phyloP scores from a whole-genome alignment of 306 rosid genomes.

The Corylus americana region DNA sequence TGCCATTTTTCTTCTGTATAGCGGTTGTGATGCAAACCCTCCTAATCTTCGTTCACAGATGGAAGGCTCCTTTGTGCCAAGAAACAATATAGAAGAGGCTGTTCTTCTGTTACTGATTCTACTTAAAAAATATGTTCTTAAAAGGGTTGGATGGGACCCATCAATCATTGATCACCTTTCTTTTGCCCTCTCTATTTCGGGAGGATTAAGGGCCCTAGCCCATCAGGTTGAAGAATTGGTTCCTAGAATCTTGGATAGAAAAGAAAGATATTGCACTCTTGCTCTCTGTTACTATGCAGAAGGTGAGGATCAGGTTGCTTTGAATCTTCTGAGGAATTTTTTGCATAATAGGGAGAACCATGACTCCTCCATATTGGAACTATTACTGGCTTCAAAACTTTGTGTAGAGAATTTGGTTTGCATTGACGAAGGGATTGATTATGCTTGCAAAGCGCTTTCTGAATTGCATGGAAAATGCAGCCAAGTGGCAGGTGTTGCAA shows the following conservation, averaged over 20 bases:
- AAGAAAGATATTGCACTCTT: slow-evolving; percentile 53
- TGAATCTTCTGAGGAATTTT: slow-evolving; percentile 75
- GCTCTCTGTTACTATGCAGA: slow-evolving; percentile 81
- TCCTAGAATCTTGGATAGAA: slow-evolving; percentile 64
- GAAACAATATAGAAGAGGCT: slow-evolving; percentile 89
- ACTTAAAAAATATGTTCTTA: slow-evolving; percentile 45
- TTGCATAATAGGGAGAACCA: slow-evolving; percentile 56
- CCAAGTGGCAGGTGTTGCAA: slow-evolving; percentile 53
- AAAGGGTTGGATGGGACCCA: slow-evolving; percentile 73
- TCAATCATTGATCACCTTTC: slow-evolving; percentile 80
- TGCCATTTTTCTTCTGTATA: slow-evolving; percentile 77
- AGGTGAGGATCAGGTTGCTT: slow-evolving; percentile 57
- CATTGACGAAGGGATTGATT: slow-evolving; percentile 65
- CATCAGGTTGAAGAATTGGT: slow-evolving; percentile 69
- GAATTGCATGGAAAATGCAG: slow-evolving; percentile 55
- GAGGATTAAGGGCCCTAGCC: slow-evolving; percentile 59
- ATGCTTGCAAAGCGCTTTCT: slow-evolving; percentile 54
- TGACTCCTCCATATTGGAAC: slow-evolving; percentile 49
- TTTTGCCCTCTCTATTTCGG: slow-evolving; percentile 69
- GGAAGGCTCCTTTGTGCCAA: slow-evolving; percentile 81
- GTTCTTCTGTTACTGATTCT: slow-evolving; percentile 72
- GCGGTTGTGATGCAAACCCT: slow-evolving; percentile 85
- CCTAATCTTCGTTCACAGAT: slow-evolving; percentile 77
- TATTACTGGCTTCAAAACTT: slow-evolving; percentile 77
- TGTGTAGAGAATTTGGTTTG: slow-evolving; percentile 60